Evolutionary conservation across 352 stramenopile species (phyloP), one percentile per base, ranked within the genome.

Genomic region (Pseudoperonospora humuli): DNA sequence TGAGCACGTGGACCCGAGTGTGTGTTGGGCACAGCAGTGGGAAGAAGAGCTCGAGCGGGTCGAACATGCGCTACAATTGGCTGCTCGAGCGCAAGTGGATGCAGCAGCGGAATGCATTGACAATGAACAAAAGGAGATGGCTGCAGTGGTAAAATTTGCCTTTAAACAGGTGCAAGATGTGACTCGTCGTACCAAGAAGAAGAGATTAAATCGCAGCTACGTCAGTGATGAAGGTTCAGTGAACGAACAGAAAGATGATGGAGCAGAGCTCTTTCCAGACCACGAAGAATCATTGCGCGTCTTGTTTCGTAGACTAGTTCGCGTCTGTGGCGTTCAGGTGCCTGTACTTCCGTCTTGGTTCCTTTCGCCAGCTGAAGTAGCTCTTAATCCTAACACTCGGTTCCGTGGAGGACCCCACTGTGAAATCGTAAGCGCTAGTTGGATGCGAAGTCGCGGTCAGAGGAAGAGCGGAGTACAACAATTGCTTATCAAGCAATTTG

Each of bases 81-180:
- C 57, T 3, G 55, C 62, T 32, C 37, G 43, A 24, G 38, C n/a
- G 8, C 37, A 68, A 32, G 45, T 68, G 27, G 54, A 64, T 17
- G 48, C 45, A 14, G 58, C 49, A 13, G 49, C 31, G 3, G 54
- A 60, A 27, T 32, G 32, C 9, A 29, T 46, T 3, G 45, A 41
- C 6, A 57, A 50, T 14, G 62, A 72, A 25, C 58, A 68, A 36
- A 38, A 23, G 7, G 62, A 68, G 25, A 61, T 75, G 41, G 62
- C 84, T 10, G 72, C 72, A 7, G 61, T 81, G 20, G 54, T 86
- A 9, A 80, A 73, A 28, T 70, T 64, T 37, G 64, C 75, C 0
- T 65, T 74, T 14, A 63, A 75, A 37, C 61, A 66, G 20, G 42
- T 63, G 19, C 51, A 61, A 40, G 46, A 57, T 7, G 45, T 53